A percentile compares a stretch with the other conserved stretches of the same genome.
Evolutionary conservation across 305 asterid species (phyloP).

Genomic region (Rubia occidens): DNA sequence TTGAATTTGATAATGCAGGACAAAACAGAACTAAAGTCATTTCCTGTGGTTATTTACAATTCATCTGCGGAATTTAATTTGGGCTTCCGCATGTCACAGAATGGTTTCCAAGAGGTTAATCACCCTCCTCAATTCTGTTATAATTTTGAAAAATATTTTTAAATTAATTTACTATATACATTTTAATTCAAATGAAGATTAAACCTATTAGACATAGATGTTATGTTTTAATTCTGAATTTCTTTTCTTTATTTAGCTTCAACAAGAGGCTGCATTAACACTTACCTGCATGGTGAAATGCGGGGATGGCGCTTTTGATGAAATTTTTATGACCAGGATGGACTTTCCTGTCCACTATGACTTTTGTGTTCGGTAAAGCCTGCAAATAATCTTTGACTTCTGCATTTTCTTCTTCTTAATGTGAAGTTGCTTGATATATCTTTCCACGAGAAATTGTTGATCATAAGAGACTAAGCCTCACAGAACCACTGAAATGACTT

Average conservation of each 20-base stretch:
- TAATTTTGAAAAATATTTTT: neutral
- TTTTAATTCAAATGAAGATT: conserved; percentile 11
- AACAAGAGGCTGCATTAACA: conserved; percentile 62
- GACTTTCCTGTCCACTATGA: conserved; percentile 89
- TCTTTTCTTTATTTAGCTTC: conserved; percentile 41
- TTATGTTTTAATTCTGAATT: neutral
- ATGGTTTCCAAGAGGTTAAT: conserved; percentile 81
- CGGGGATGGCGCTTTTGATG: conserved; percentile 74
- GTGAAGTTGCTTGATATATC: neutral
- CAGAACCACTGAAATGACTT: neutral
- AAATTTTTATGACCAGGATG: conserved; percentile 65
- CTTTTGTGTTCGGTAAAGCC: conserved; percentile 61
- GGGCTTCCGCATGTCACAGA: conserved; percentile 71
- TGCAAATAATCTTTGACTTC: neutral
- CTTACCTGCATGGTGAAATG: conserved; percentile 68
- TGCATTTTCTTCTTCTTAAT: neutral
- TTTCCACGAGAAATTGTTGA: neutral
- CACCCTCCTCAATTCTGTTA: conserved; percentile 1
- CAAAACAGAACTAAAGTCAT: conserved; percentile 40
- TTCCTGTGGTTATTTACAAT: conserved; percentile 72
- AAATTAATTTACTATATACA: neutral
- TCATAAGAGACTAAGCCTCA: neutral
- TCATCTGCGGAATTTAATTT: conserved; percentile 58
- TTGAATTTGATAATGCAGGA: conserved; percentile 44
- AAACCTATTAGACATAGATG: neutral